These are phyloP conservation scores for Russula brevipes DNA, from an alignment of 768 basidiomycete genomes.

Conservation along the genomic window DNA sequence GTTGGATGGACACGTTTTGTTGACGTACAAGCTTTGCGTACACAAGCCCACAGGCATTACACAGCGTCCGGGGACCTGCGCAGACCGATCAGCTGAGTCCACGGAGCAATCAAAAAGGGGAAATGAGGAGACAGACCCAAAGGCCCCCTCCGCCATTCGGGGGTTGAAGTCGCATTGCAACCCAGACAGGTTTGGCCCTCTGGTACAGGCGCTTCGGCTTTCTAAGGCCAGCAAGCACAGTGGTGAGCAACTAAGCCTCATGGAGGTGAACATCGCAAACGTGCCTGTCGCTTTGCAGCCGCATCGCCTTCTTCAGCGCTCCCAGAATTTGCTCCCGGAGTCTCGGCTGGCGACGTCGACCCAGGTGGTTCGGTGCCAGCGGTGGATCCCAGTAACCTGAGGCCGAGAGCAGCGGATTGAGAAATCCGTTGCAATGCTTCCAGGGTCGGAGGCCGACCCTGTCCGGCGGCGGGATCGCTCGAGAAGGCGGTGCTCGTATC, in stretches of 20 bases:
- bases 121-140: conserved; percentile 47
- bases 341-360: conserved; percentile 18
- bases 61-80: conserved; percentile 72
- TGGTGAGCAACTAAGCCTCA: conserved; percentile 12
- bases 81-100: conserved; percentile 23
- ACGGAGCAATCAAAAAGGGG: conserved; percentile 10
- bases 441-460: conserved; percentile 27
- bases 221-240: conserved; percentile 27
- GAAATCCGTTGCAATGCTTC: conserved; percentile 41
- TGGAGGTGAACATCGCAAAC: conserved; percentile 16
- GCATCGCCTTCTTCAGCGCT: conserved; percentile 28
- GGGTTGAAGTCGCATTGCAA: conserved; percentile 78
- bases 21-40: conserved; percentile 71
- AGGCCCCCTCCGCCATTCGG: conserved; percentile 82
- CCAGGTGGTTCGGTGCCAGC: conserved; percentile 22
- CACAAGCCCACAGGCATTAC: conserved; percentile 82
- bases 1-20: conserved; percentile 5
- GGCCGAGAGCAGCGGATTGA: conserved; percentile 41
- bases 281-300: conserved; percentile 30
- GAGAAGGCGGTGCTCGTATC: conserved; percentile 35
- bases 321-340: conserved; percentile 25
- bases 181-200: conserved; percentile 76
- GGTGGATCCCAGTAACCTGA: conserved; percentile 44
- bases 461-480: conserved; percentile 27
- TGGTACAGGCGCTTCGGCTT: conserved; percentile 40